Evolutionary conservation across 371 early-diverging fungal species (phyloP), one percentile per base, ranked within the genome.

Genomic region (Apophysomyces trapeziformis): DNA sequence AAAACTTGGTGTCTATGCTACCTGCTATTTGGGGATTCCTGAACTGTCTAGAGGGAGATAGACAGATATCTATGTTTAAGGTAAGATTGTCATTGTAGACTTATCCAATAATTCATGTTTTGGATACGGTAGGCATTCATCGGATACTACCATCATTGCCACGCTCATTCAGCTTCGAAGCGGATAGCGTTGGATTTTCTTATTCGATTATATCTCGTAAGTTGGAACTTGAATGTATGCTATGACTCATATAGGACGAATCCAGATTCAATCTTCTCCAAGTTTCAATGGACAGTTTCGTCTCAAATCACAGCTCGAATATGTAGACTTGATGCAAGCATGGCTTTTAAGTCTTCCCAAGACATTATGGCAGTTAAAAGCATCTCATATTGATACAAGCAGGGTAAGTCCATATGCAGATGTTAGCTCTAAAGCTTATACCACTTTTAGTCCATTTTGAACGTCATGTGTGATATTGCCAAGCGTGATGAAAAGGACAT

Each of bases 1-100:
- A 85, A 45, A 79, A 87, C 66, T 63, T 89, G 26, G 62, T 72
- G 1, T 75, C 85, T 0, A 58, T 89, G 0, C 61, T 87, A 26
- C 88, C 88, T 13, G 84, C 88, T 14, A 73, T 89, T 13, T 85
- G 87, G 88, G 82, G 85, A 1, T 73, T 89, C 32, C 64, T 88
- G 65, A 87, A 87, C 66, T 82, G 82, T 63, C 64, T 88, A 37
- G 77, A 76, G 7, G 60, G 78, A 3, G 71, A 76, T 12, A 64
- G 76, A 14, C 74, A 73, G 58, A 75, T 72, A 14, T 64, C 63
- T 39, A 66, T 86, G 16, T 76, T 86, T 46, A 79, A 74, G 65
- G 83, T 77, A 57, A 67, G 32, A 63, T 67, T 44, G 62, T 68
- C 9, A 57, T 74, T 56, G 66, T 66, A 57, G 14, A 67, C 37